These are phyloP conservation scores for Colletotrichum zoysiae DNA, from an alignment of 2,329 filamentous ascomycete species.

Conservation along the genomic window DNA sequence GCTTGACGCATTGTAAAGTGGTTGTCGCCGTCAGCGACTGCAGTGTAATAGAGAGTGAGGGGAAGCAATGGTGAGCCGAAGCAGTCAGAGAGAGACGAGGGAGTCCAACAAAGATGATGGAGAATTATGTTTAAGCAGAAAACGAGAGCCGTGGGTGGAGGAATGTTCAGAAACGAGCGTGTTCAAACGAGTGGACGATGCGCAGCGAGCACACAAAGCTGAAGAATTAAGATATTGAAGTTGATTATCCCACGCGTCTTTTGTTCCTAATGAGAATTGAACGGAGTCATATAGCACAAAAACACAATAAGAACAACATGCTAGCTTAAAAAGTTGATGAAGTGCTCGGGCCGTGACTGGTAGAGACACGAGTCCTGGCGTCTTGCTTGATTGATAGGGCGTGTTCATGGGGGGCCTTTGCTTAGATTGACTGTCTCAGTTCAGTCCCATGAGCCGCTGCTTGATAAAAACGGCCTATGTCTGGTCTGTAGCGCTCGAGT, in stretches of 20 bases:
- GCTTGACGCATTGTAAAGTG: neutral
- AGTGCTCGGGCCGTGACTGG: neutral
- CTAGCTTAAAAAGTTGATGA: neutral
- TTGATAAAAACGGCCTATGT: no score
- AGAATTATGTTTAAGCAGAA: neutral
- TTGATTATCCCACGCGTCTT: no score
- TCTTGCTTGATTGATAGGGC: no score
- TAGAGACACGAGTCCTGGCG: no score
- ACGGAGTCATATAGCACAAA: no score
- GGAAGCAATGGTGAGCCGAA: neutral
- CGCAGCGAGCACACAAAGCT: neutral
- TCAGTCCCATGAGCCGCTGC: no score
- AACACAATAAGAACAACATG: no score
- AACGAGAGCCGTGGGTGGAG: neutral
- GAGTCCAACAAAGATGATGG: neutral
- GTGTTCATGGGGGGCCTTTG: no score
- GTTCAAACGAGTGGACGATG: neutral
- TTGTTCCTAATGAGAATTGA: no score
- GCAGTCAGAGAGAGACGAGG: neutral
- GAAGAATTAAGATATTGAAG: no score
- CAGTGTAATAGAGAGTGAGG: neutral
- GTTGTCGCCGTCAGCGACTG: neutral
- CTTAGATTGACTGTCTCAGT: no score
- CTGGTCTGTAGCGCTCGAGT: no score
- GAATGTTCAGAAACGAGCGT: neutral